Evolutionary conservation across 2,329 filamentous ascomycete genomes (phyloP).

Genomic region (Fusarium kyushuense): DNA sequence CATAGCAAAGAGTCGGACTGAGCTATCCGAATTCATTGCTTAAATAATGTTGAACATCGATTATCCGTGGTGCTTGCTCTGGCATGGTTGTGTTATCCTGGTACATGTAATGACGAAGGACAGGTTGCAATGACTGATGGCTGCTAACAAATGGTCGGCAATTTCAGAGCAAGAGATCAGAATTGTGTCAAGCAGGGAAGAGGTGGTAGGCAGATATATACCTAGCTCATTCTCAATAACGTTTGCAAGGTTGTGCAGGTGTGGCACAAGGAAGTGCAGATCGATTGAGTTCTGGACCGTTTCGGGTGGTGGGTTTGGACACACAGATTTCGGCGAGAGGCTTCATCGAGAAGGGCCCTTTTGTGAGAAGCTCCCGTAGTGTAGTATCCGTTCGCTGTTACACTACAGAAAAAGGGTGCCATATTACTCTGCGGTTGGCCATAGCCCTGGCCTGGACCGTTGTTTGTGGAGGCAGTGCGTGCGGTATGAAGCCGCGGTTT

Average conservation of each 20-base stretch:
- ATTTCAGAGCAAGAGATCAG: background rate
- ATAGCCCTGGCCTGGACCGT: conserved; percentile 18
- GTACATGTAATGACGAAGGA: background rate
- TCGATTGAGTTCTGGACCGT: conserved; percentile 50
- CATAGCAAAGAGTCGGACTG: background rate
- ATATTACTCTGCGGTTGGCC: background rate
- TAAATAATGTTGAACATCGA: background rate
- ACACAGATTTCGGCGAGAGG: conserved; percentile 28
- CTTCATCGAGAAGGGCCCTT: conserved; percentile 28
- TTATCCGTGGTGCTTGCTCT: background rate
- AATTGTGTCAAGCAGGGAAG: conserved; percentile 17
- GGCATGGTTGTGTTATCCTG: background rate
- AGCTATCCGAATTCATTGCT: too few relatives aligned
- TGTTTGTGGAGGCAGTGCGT: conserved; percentile 17
- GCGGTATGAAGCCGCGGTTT: conserved; percentile 16
- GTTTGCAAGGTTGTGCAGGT: conserved; percentile 36
- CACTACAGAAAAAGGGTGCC: conserved; percentile 18
- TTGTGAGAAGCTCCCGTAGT: conserved; percentile 4
- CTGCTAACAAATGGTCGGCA: background rate
- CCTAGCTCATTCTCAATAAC: conserved; percentile 14
- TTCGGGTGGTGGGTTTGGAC: conserved; percentile 40
- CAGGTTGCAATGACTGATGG: background rate
- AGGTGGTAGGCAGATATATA: conserved; percentile 38
- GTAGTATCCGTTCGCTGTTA: conserved; percentile 21
- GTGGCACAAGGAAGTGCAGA: conserved; percentile 49